Evolutionary conservation across 331 rosid species (phyloP).

Genomic region (Rosa hybrid): DNA sequence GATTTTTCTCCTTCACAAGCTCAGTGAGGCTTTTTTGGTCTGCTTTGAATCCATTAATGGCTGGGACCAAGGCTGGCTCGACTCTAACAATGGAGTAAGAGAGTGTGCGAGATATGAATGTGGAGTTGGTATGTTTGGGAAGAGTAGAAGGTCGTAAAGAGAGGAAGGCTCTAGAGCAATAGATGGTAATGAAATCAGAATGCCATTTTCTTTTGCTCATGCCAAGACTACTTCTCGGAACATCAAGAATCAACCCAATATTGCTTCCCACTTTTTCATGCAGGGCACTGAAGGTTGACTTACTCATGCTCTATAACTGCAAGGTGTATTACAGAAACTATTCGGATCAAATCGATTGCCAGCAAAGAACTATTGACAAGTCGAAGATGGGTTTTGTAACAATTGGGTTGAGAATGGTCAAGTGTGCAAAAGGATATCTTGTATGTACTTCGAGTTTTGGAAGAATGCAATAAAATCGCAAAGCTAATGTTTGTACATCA

Average conservation of each 20-base stretch:
- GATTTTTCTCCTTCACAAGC: no score
- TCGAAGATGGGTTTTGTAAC: no score
- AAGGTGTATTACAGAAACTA: no score
- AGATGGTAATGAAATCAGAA: constrained; percentile 27
- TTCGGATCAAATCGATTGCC: no score
- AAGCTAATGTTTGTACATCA: no score
- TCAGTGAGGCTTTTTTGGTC: no score
- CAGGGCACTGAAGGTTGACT: background rate
- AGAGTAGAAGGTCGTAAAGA: background rate
- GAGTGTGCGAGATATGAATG: background rate
- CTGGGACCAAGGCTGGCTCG: background rate
- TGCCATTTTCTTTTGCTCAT: constrained; percentile 30
- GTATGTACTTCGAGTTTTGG: no score
- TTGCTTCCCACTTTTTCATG: background rate
- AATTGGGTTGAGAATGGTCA: no score
- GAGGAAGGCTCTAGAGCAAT: constrained; percentile 31
- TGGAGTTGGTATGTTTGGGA: background rate
- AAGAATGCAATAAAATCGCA: no score
- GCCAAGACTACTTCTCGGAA: background rate
- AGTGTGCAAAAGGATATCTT: no score
- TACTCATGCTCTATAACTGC: background rate
- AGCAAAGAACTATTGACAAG: no score
- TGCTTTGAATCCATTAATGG: no score
- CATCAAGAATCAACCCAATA: background rate
- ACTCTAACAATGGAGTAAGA: background rate